Conservation (phyloP, 768 basidiomycete species). For the Rhodotorula babjevae region DNA sequence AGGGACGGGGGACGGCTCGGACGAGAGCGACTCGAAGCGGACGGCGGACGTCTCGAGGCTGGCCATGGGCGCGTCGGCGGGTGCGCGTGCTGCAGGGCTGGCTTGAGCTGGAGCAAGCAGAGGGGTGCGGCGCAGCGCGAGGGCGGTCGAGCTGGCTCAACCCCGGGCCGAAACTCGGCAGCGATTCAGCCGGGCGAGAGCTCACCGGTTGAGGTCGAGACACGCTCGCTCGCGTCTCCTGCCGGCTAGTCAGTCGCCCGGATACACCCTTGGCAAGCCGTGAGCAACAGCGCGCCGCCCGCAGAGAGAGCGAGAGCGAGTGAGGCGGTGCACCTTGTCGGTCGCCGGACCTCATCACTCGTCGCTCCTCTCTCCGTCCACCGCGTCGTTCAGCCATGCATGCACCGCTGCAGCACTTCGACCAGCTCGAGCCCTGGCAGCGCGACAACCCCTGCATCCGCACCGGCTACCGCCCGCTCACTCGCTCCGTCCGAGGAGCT, state of each 20-base stretch:
- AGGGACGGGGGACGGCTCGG: not conserved
- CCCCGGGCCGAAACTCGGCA: too few species aligned
- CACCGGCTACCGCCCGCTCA: not conserved
- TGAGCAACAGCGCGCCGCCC: too few species aligned
- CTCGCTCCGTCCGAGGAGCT: not conserved
- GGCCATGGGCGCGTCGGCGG: not conserved
- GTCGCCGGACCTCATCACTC: too few species aligned
- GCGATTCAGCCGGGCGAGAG: too few species aligned
- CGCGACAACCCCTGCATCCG: constrained; percentile 18
- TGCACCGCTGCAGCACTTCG: constrained; percentile 2
- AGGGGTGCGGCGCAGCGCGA: too few species aligned
- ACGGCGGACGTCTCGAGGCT: constrained; percentile 17
- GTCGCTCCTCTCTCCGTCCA: not conserved
- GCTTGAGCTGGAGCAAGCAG: not conserved
- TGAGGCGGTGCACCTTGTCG: not conserved
- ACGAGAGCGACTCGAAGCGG: constrained; percentile 4
- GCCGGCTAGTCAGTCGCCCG: too few species aligned
- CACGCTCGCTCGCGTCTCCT: too few species aligned
- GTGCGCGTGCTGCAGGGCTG: not conserved
- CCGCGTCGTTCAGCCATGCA: not conserved
- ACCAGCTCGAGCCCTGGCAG: constrained; percentile 29
- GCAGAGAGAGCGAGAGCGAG: not conserved
- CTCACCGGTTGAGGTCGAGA: too few species aligned
- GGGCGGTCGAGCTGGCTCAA: too few species aligned
- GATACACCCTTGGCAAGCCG: too few species aligned